Evolutionary conservation across 192 early-diverging fungal species (phyloP).

Genomic region (Mortierella hygrophila): DNA sequence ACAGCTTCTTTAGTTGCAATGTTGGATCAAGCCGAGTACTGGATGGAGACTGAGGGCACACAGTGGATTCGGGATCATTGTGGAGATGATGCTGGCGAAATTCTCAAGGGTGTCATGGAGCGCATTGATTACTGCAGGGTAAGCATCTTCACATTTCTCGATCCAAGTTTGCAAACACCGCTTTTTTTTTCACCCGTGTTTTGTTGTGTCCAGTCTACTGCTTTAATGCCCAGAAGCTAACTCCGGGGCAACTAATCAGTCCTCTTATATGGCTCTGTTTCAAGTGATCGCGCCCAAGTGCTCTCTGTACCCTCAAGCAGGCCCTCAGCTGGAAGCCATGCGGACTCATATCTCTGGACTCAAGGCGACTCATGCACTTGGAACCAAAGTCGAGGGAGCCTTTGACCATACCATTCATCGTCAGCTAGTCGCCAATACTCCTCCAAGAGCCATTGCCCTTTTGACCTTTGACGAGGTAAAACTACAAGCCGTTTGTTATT

Average conservation of each 20-base stretch:
- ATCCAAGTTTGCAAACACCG: background rate
- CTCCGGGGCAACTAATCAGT: constrained; percentile 52
- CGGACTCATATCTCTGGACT: constrained; percentile 20
- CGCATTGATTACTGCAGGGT: constrained; percentile 37
- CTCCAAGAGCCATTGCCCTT: constrained; percentile 69
- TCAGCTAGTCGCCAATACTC: constrained; percentile 71
- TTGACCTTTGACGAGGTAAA: constrained; percentile 63
- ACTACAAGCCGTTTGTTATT: background rate
- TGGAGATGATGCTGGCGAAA: background rate
- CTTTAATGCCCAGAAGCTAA: constrained; percentile 23
- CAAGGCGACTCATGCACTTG: constrained; percentile 36
- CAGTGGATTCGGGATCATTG: constrained; percentile 48
- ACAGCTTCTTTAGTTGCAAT: constrained; percentile 44
- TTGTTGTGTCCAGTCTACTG: background rate
- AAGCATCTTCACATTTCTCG: background rate
- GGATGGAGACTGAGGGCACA: constrained; percentile 43
- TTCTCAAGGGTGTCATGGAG: constrained; percentile 21
- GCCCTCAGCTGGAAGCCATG: constrained; percentile 30
- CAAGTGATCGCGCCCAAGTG: constrained; percentile 60
- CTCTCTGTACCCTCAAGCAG: constrained; percentile 53
- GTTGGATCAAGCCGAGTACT: constrained; percentile 53
- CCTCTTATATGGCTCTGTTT: constrained; percentile 57
- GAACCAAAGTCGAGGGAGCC: constrained; percentile 46
- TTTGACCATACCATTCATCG: constrained; percentile 76
- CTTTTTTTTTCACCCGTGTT: background rate